A percentile compares a stretch with the other conserved stretches of the same genome.
These are phyloP conservation scores for Debaryomyces maramus DNA, from an alignment of 805 yeast genomes.

Conservation along the genomic window DNA sequence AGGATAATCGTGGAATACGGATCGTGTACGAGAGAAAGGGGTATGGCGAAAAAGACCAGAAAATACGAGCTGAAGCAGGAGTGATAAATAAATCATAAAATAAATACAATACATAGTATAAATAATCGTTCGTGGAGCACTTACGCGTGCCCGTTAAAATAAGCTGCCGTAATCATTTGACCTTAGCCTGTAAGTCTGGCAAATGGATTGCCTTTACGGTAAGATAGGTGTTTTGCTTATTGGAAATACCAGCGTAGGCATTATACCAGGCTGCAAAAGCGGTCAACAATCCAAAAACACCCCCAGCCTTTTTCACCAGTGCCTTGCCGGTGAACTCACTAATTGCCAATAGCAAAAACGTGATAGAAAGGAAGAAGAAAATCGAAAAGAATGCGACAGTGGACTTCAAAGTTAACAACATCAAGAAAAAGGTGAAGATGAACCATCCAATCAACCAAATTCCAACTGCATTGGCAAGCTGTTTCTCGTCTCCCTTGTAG, in stretches of 20 bases:
- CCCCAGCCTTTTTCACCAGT: slow-evolving; percentile 39
- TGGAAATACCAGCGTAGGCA: slow-evolving; percentile 52
- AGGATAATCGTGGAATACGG: too few species aligned
- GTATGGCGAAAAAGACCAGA: too few species aligned
- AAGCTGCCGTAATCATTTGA: too few species aligned
- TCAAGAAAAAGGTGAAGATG: slow-evolving; percentile 44
- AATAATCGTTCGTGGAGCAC: too few species aligned
- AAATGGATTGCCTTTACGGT: slow-evolving; percentile 50
- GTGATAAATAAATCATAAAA: too few species aligned
- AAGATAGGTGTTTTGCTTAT: slow-evolving; percentile 61
- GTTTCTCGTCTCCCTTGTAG: slow-evolving; percentile 23
- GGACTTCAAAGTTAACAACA: slow-evolving; percentile 42
- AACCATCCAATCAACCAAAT: slow-evolving; percentile 44
- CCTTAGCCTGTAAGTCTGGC: slow-evolving; percentile 41
- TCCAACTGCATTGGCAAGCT: slow-evolving; percentile 38
- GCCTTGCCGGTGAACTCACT: slow-evolving; percentile 34
- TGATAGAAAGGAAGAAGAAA: slow-evolving; percentile 40
- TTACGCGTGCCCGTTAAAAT: too few species aligned
- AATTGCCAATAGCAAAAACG: slow-evolving; percentile 43
- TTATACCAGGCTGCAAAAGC: slow-evolving; percentile 47
- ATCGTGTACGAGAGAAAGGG: too few species aligned
- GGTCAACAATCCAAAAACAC: slow-evolving; percentile 43
- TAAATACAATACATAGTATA: too few species aligned
- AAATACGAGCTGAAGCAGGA: too few species aligned
- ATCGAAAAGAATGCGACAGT: slow-evolving; percentile 43